Conservation (phyloP, 2,329 filamentous ascomycete genomes). For the Arthrobotrys pseudoclavata region DNA sequence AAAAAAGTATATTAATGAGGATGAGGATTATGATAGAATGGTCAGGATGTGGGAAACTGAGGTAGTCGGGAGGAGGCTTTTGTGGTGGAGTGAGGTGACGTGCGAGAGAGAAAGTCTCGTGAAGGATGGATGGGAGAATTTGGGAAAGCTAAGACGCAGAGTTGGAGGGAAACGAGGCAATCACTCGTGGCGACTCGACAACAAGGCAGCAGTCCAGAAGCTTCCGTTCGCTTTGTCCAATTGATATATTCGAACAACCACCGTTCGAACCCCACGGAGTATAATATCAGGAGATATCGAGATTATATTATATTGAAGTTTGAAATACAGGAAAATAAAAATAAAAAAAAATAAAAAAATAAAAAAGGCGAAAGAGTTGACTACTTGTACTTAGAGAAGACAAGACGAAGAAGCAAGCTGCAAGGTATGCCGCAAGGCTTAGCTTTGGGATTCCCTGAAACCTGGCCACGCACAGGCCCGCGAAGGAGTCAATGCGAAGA, state of each 20-base stretch:
- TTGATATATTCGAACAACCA: neutral
- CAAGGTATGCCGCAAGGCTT: conserved; percentile 58
- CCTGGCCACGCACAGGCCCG: conserved; percentile 23
- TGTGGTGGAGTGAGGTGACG: conserved; percentile 1
- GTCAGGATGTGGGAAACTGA: neutral
- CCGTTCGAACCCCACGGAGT: too few species aligned
- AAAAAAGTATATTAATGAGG: conserved; percentile 1
- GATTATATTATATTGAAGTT: too few species aligned
- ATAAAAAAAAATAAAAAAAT: neutral
- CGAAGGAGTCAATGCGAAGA: conserved; percentile 27
- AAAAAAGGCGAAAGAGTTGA: conserved; percentile 10
- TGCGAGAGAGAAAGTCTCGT: conserved; percentile 22
- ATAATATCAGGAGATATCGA: too few species aligned
- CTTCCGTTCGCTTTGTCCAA: conserved; percentile 28
- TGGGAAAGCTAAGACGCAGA: neutral
- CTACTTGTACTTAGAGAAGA: conserved; percentile 17
- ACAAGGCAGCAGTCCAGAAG: conserved; percentile 53
- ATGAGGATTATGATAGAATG: neutral
- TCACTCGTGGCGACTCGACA: conserved; percentile 56
- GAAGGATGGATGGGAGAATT: neutral
- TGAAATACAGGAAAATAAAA: neutral
- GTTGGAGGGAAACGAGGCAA: conserved; percentile 53
- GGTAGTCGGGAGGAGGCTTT: neutral
- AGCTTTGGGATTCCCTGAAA: conserved; percentile 50
- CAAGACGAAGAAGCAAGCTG: conserved; percentile 6